Conservation (phyloP, 306 rosid species). For the Rosa lucieae region DNA sequence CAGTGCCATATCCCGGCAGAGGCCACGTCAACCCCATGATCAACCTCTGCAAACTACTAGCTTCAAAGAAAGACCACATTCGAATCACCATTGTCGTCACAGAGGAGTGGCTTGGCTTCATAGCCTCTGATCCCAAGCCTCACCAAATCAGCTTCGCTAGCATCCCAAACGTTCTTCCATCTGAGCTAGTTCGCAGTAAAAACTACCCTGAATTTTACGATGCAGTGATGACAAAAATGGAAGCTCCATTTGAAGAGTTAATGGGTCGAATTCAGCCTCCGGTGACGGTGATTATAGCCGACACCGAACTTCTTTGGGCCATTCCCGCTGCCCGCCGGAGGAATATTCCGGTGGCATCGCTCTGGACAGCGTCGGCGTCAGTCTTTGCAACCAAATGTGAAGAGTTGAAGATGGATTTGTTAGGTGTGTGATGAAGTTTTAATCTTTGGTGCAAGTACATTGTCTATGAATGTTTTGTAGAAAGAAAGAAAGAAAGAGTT, state of each 20-base stretch:
- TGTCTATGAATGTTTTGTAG: not conserved
- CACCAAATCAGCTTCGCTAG: constrained; percentile 16
- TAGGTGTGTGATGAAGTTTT: not conserved
- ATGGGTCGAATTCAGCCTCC: constrained; percentile 16
- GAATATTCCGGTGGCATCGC: constrained; percentile 24
- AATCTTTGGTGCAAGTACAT: not conserved
- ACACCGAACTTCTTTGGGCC: constrained; percentile 23
- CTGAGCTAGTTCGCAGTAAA: constrained; percentile 15
- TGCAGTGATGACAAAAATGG: constrained; percentile 29
- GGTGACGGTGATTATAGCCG: constrained; percentile 7
- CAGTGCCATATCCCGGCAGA: constrained; percentile 42
- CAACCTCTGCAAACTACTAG: constrained; percentile 39
- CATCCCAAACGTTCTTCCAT: constrained; percentile 30
- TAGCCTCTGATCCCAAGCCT: constrained; percentile 13
- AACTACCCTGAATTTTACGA: constrained; percentile 23
- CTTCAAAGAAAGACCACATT: constrained; percentile 12
- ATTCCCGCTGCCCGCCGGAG: constrained; percentile 18
- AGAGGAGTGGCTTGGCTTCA: constrained; percentile 30
- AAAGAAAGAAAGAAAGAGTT: not conserved
- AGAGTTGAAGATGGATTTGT: not conserved
- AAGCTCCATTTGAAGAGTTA: constrained; percentile 22
- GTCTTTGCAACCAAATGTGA: not conserved
- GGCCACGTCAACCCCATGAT: constrained; percentile 52
- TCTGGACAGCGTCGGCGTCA: constrained; percentile 24
- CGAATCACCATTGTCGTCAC: constrained; percentile 29